A percentile compares a stretch with the other conserved stretches of the same genome.
Evolutionary conservation across 78 protist species (phyloP).

Genomic region (Chrysochromulina parva): DNA sequence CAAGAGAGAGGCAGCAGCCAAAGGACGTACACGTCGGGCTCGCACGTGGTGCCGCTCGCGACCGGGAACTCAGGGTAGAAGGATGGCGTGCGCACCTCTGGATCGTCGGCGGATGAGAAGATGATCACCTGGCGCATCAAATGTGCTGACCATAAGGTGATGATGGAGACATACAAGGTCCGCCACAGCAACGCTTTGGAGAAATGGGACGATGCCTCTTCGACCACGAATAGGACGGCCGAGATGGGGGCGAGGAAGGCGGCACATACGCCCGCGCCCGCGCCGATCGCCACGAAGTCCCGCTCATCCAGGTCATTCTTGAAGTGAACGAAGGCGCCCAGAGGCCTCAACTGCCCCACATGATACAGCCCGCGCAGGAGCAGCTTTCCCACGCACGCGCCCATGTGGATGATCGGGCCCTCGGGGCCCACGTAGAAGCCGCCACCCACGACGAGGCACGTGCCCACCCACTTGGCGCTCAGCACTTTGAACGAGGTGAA

Average conservation of each 20-base stretch:
- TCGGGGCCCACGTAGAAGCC: constrained; percentile 70
- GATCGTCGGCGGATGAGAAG: too few relatives aligned
- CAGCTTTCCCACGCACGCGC: constrained; percentile 76
- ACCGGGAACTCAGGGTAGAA: not conserved
- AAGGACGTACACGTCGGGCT: too few relatives aligned
- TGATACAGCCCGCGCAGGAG: constrained; percentile 28
- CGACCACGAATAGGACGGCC: not conserved
- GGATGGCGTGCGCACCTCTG: not conserved
- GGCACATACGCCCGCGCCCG: not conserved
- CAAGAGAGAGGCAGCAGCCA: too few relatives aligned
- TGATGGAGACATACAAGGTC: not conserved
- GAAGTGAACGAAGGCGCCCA: constrained; percentile 14
- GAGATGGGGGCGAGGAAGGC: not conserved
- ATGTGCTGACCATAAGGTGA: not conserved
- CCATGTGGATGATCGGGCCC: constrained; percentile 90
- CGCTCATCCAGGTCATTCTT: constrained; percentile 74
- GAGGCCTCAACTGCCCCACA: not conserved
- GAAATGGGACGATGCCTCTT: not conserved
- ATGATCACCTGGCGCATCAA: not conserved
- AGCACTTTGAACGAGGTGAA: constrained; percentile 44
- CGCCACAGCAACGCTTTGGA: not conserved
- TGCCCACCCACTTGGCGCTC: constrained; percentile 62
- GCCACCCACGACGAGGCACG: constrained; percentile 64
- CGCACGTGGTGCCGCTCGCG: not conserved
- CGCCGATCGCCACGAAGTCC: constrained; percentile 46